phyloP scores from a whole-genome alignment of 306 rosid genomes.

The Herpetospermum pedunculosum region DNA sequence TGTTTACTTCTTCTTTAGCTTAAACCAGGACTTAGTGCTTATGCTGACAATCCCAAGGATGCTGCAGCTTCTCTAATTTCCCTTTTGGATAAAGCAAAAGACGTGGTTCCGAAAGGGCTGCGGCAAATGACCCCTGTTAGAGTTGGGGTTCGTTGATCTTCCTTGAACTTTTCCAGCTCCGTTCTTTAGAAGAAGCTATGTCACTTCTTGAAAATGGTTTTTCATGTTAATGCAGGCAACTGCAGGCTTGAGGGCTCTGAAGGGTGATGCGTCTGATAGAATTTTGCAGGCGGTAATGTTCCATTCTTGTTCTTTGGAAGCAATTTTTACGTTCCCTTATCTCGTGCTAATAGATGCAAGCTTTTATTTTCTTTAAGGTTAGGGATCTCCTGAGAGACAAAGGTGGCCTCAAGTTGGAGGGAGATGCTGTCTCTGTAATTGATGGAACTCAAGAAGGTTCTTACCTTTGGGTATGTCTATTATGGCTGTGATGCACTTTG shows the following conservation, averaged over 20 bases:
- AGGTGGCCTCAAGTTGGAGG: conserved; percentile 40
- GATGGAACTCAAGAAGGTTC: conserved; percentile 99
- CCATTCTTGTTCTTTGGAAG: not conserved
- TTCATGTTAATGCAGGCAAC: conserved; percentile 56
- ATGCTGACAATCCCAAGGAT: conserved; percentile 47
- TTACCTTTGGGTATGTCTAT: conserved; percentile 73
- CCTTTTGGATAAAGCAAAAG: conserved; percentile 61
- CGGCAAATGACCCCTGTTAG: conserved; percentile 77
- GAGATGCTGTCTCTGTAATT: conserved; percentile 61
- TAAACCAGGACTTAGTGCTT: conserved; percentile 72
- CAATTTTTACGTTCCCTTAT: not conserved
- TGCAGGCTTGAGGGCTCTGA: conserved; percentile 84
- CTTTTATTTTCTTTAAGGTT: conserved; percentile 36
- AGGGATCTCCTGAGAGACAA: conserved; percentile 58
- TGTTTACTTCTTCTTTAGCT: conserved; percentile 8
- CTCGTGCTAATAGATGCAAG: not conserved
- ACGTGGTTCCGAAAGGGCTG: conserved; percentile 60
- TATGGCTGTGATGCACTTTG: conserved; percentile 1
- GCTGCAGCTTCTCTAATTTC: conserved; percentile 64
- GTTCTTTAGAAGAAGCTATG: not conserved
- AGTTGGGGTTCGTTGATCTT: conserved; percentile 61
- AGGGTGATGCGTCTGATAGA: conserved; percentile 64
- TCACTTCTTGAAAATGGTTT: conserved; percentile 12
- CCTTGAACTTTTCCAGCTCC: not conserved
- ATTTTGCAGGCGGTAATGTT: conserved; percentile 75